Base-by-base conservation (phyloP, 306 rosid genomes). In the Medicago arabica region DNA sequence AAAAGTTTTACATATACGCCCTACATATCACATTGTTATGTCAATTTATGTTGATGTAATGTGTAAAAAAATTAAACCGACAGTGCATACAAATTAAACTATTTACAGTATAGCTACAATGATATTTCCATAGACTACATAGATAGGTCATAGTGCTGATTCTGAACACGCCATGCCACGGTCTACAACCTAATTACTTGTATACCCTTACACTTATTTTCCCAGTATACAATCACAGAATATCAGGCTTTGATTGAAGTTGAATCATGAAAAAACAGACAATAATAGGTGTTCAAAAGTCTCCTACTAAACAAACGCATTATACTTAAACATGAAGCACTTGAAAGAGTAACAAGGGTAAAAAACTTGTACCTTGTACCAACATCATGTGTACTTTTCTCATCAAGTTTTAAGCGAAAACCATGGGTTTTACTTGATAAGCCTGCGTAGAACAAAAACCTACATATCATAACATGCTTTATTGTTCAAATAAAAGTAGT, bases 371-470 rank as follows among this genome's bases (percentile, higher is more conserved):
- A 89, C 96, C 97, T 90, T 80, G 90, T 82, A 81, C 89, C 84
- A 49, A 88, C 83, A 77, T 75, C 86, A 83, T 63, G 63, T 16
- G 75, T 40, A 69, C 72, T 89, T 77, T 86, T 87, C 77, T 88
- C 89, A 19, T 80, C 89, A 34, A 82, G 76, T 74, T 75, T 85
- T 28, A 82, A 60, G 71, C 88, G 89, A 71, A 86, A 67, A 39
- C 83, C 88, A n/a, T 8, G 58, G 38, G 73, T 75, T 84, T 78
- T 87, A 77, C 88, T 81, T 3, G 98, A 90, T 69, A 89, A 80
- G 19, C 96, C 98, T 95, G 88, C 31, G 71, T 21, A 76, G 23
- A 67, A 59, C n/a, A 82, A 83, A 65, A 65, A 77, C 41, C 39
- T 41, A 62, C 73, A 65, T 16, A 67, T 69, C 65, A 80, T 19